Percentiles rank a stretch among this genome's conserved stretches.
phyloP scores from a whole-genome alignment of 768 basidiomycete species.

The Exidia glandulosa region DNA sequence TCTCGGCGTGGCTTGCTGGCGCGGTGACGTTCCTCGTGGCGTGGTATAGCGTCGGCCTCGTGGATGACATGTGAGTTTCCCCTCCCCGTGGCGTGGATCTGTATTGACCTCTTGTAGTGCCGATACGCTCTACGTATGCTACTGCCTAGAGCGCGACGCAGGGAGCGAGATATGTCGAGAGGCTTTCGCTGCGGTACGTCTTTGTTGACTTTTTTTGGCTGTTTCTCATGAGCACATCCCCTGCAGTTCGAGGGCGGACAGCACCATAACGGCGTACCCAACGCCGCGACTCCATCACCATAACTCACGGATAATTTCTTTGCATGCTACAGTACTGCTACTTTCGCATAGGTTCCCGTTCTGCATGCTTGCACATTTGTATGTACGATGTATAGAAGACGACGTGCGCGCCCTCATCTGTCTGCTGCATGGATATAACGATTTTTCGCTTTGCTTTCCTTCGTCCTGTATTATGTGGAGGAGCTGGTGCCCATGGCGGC shows the following conservation, averaged over 20 bases:
- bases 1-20: conserved; percentile 66
- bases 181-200: not conserved
- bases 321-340: too few species aligned
- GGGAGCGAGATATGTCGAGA: not conserved
- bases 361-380: too few species aligned
- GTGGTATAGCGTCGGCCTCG: conserved; percentile 69
- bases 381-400: too few species aligned
- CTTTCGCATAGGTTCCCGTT: too few species aligned
- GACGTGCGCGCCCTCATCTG: too few species aligned
- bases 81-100: not conserved
- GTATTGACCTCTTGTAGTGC: conserved; percentile 30
- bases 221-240: not conserved
- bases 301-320: too few species aligned
- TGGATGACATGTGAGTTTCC: conserved; percentile 56
- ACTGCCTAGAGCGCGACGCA: conserved; percentile 30
- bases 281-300: not conserved
- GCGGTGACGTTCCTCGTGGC: conserved; percentile 74
- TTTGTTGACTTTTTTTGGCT: not conserved
- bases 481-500: too few species aligned
- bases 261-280: not conserved
- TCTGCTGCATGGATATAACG: too few species aligned
- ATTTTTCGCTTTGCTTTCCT: too few species aligned
- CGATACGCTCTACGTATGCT: conserved; percentile 57
- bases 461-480: too few species aligned
- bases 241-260: not conserved